phyloP scores from a whole-genome alignment of 495 filamentous ascomycete species.

The Diplogelasinospora grovesii region DNA sequence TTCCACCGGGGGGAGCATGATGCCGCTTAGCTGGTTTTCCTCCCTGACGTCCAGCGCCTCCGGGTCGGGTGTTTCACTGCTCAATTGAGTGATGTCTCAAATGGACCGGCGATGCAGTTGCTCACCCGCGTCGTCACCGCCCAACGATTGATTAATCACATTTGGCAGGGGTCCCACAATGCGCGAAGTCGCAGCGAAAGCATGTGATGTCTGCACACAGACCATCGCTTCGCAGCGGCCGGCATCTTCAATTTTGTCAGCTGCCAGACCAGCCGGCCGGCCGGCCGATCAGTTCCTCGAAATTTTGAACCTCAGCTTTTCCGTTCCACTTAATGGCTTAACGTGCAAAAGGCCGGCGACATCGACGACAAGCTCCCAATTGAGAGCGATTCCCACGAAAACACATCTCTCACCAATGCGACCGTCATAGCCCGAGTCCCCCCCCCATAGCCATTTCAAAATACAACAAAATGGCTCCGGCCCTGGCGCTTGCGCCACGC shows the following conservation, averaged over 20 bases:
- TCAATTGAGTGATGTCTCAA: no score
- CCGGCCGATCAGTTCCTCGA: constrained; percentile 1
- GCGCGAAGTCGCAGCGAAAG: no score
- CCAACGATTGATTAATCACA: no score
- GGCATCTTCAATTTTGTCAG: no score
- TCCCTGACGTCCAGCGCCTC: no score
- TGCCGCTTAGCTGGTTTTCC: constrained; percentile 7
- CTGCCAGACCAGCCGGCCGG: constrained; percentile 6
- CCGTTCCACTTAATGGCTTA: no score
- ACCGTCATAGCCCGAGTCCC: constrained; percentile 3
- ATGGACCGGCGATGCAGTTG: no score
- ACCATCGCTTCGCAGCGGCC: no score
- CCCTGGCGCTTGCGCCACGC: constrained; percentile 13
- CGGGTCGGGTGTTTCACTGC: no score
- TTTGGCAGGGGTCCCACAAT: no score
- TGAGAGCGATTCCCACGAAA: not conserved
- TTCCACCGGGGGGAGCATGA: constrained; percentile 62
- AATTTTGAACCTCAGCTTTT: constrained; percentile 15
- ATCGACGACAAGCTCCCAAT: not conserved
- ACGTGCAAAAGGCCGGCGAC: not conserved
- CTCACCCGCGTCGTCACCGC: no score
- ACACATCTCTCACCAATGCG: constrained; percentile 6
- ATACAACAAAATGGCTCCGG: constrained; percentile 12
- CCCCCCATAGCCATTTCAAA: not conserved
- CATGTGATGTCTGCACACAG: no score